A percentile compares a stretch with the other conserved stretches of the same genome.
These are phyloP conservation scores for Colletotrichum sojae DNA, from an alignment of 2,329 filamentous ascomycete species.

Conservation along the genomic window DNA sequence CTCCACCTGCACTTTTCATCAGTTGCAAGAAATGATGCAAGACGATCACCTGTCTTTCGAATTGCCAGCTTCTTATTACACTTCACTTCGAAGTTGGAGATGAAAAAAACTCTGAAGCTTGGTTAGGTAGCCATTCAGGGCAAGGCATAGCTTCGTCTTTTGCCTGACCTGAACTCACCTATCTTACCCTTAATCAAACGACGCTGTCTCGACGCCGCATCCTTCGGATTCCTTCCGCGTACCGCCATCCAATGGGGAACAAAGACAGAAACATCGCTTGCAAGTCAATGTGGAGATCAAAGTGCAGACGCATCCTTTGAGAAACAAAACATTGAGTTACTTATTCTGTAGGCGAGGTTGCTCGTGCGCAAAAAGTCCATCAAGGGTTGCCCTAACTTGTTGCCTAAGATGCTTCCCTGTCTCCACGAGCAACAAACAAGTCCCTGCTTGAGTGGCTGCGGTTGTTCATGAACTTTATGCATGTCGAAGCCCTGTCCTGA, in stretches of 20 bases:
- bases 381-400: background rate
- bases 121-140: too few species aligned
- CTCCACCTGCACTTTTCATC: background rate
- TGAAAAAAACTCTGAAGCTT: too few species aligned
- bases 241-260: constrained; percentile 15
- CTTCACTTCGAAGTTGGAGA: too few species aligned
- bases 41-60: background rate
- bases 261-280: background rate
- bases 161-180: background rate
- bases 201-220: constrained; percentile 8
- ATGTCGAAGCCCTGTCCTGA: constrained; percentile 2
- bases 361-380: background rate
- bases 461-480: constrained; percentile 23
- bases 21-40: background rate
- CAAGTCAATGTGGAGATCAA: constrained; percentile 25
- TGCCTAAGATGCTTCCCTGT: background rate
- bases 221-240: constrained; percentile 10
- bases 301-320: background rate
- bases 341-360: too few species aligned
- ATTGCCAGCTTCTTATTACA: too few species aligned
- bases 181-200: constrained; percentile 1
- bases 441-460: background rate
- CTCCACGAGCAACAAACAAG: background rate
- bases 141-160: too few species aligned
- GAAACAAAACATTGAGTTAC: constrained; percentile 1